phyloP scores from a whole-genome alignment of 169 alveolate genomes.

The Plasmodium ovale region DNA sequence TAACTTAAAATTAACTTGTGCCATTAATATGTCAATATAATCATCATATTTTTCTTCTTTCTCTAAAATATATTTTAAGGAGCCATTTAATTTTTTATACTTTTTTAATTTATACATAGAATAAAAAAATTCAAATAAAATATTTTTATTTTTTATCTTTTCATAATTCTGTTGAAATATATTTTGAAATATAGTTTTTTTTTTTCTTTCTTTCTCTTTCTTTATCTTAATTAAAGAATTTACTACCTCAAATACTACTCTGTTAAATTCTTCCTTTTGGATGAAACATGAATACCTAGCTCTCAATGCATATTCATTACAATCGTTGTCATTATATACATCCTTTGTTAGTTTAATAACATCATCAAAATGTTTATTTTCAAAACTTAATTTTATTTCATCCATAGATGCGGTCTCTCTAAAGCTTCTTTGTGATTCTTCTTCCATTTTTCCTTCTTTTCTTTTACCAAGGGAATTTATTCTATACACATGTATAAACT shows the following conservation, averaged over 20 bases:
- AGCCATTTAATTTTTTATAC: constrained; percentile 58
- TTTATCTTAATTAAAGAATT: constrained; percentile 1
- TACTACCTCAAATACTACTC: constrained; percentile 22
- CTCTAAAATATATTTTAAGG: constrained; percentile 35
- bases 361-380: constrained; percentile 20
- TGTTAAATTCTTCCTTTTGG: constrained; percentile 1
- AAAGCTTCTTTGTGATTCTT: neutral
- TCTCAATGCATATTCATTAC: constrained; percentile 4
- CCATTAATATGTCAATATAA: constrained; percentile 32
- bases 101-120: constrained; percentile 49
- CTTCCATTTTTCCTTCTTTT: too few species aligned
- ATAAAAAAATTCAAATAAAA: constrained; percentile 63
- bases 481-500: too few species aligned
- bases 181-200: constrained; percentile 13
- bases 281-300: constrained; percentile 44
- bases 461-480: too few species aligned
- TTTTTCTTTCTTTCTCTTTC: constrained; percentile 10
- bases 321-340: constrained; percentile 15
- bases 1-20: constrained; percentile 32
- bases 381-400: constrained; percentile 32
- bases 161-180: constrained; percentile 49
- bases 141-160: constrained; percentile 29
- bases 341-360: constrained; percentile 22
- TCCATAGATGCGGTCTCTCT: neutral
- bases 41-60: constrained; percentile 20